Conservation (phyloP, 192 early-diverging fungal genomes). For the Coemansia sp. region DNA sequence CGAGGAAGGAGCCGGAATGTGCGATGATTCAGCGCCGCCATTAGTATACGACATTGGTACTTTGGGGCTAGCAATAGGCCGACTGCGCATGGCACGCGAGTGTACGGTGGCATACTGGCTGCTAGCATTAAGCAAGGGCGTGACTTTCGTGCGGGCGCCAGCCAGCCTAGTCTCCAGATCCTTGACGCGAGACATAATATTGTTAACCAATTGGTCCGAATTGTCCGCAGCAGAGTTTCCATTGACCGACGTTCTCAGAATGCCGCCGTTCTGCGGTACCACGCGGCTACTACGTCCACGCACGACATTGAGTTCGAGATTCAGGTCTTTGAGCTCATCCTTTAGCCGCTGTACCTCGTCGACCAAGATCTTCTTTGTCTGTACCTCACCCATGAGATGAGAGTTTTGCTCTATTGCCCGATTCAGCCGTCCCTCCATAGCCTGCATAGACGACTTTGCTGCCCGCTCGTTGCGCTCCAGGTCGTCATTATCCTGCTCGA, state of each 20-base stretch:
- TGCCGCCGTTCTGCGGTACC: constrained; percentile 26
- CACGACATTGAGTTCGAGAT: constrained; percentile 58
- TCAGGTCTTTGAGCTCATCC: constrained; percentile 70
- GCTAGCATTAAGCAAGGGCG: constrained; percentile 61
- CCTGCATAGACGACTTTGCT: constrained; percentile 60
- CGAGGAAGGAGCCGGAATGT: constrained; percentile 14
- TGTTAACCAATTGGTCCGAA: constrained; percentile 69
- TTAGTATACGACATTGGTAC: constrained; percentile 12
- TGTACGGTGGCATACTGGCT: constrained; percentile 49
- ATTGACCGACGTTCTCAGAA: constrained; percentile 50
- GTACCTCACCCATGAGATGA: constrained; percentile 67
- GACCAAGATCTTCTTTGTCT: constrained; percentile 65
- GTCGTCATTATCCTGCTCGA: constrained; percentile 80
- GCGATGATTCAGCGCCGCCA: constrained; percentile 11
- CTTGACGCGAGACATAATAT: constrained; percentile 77
- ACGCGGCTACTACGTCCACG: constrained; percentile 48
- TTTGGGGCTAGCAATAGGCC: constrained; percentile 45
- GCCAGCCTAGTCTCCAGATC: constrained; percentile 73
- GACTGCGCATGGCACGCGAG: constrained; percentile 39
- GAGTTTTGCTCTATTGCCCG: constrained; percentile 70
- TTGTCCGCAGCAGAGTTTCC: constrained; percentile 45
- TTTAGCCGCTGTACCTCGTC: constrained; percentile 77
- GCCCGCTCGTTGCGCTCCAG: constrained; percentile 71
- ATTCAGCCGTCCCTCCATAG: constrained; percentile 72
- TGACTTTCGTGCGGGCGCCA: constrained; percentile 74